Evolutionary conservation across 1,284 basidiomycete species (phyloP).

Genomic region (Veloporphyrellus conicus): DNA sequence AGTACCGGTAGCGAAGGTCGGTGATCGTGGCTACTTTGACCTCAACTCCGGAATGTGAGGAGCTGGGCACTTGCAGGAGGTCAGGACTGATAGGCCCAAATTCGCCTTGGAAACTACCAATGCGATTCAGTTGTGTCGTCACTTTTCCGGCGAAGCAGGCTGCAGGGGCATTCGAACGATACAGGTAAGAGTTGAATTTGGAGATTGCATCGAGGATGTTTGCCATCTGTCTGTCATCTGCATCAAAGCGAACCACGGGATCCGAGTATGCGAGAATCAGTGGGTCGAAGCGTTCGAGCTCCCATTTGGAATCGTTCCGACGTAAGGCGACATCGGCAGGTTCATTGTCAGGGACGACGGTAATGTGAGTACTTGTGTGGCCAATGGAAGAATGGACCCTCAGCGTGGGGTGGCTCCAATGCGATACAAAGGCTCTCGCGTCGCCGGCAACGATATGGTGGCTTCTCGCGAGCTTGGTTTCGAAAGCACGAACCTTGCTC

Average conservation of each 20-base stretch:
- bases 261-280: conserved; percentile 9
- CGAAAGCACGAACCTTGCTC: conserved; percentile 11
- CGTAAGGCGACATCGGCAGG: conserved; percentile 9
- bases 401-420: conserved; percentile 15
- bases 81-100: conserved; percentile 8
- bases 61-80: conserved; percentile 5
- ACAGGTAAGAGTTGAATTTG: conserved; percentile 22
- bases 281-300: conserved; percentile 17
- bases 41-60: conserved; percentile 3
- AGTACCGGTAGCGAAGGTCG: conserved; percentile 11
- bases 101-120: neutral
- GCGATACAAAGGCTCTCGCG: conserved; percentile 13
- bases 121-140: conserved; percentile 6
- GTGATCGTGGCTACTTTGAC: conserved; percentile 14
- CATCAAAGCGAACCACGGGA: conserved; percentile 5
- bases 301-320: conserved; percentile 7
- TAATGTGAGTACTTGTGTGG: neutral
- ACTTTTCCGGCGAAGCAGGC: conserved; percentile 14
- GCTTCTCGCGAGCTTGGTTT: conserved; percentile 10
- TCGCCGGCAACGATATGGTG: neutral
- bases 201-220: conserved; percentile 16
- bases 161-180: conserved; percentile 9
- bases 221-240: neutral
- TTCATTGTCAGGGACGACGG: conserved; percentile 7
- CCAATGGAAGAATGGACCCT: conserved; percentile 9